A percentile compares a stretch with the other conserved stretches of the same genome.
Conservation (phyloP, 176 grass and related monocot genomes). For the Guadua angustifolia region DNA sequence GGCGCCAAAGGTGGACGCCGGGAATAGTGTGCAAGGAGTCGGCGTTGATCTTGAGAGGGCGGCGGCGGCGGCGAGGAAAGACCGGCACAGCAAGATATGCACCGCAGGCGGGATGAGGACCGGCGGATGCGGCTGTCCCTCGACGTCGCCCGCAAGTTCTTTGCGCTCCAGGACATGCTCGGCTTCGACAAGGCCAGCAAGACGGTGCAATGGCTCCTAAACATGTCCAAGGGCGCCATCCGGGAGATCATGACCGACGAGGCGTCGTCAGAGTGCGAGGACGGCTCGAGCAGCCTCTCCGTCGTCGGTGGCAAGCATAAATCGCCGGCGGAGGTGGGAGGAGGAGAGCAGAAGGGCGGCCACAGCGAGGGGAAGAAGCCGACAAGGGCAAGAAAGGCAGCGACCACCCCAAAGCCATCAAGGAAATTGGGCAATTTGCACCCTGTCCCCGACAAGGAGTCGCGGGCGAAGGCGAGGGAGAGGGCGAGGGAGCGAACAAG, state of each 20-base stretch:
- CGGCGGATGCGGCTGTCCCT: conserved; percentile 90
- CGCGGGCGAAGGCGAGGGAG: conserved; percentile 77
- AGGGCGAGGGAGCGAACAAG: conserved; percentile 84
- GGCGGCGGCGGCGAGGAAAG: conserved; percentile 63
- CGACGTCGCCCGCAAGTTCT: conserved; percentile 86
- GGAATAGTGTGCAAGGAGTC: neutral
- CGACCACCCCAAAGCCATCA: conserved; percentile 42
- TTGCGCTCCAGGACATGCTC: conserved; percentile 88
- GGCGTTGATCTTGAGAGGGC: neutral
- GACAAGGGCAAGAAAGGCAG: conserved; percentile 47
- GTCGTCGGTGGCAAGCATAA: conserved; percentile 61
- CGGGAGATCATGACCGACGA: conserved; percentile 59
- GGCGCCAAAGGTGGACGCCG: neutral
- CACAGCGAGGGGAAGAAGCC: conserved; percentile 52
- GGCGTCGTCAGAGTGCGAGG: conserved; percentile 60
- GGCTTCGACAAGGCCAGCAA: conserved; percentile 98
- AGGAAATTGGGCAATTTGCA: conserved; percentile 46
- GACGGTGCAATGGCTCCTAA: conserved; percentile 93
- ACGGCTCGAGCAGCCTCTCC: conserved; percentile 65
- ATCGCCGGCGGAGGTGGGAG: neutral
- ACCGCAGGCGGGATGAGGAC: conserved; percentile 85
- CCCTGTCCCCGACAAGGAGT: conserved; percentile 65
- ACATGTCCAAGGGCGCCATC: conserved; percentile 78
- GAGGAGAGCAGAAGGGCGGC: neutral
- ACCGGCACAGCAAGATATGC: conserved; percentile 91